A percentile compares a stretch with the other conserved stretches of the same genome.
phyloP scores from a whole-genome alignment of 225 moss, liverwort and hornwort species.

The Polytrichum commune region DNA sequence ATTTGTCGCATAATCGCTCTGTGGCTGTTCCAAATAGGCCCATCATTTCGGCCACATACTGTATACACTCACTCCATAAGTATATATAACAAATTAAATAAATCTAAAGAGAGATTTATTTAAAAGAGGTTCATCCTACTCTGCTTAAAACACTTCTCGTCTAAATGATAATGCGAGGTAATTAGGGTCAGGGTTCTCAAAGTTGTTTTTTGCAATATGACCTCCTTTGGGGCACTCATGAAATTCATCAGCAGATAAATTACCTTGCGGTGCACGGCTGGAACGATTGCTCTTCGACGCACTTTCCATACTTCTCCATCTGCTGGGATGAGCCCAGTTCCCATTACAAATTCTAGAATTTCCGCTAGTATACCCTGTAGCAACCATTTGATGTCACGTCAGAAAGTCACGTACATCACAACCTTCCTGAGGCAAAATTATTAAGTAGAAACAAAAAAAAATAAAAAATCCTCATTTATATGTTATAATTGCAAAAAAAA shows the following conservation, averaged over 20 bases:
- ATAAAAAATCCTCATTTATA: too few relatives aligned
- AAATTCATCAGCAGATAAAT: constrained; percentile 1
- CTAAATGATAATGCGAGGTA: too few relatives aligned
- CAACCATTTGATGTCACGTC: constrained; percentile 9
- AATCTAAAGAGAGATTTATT: too few relatives aligned
- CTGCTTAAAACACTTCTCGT: too few relatives aligned
- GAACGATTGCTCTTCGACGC: constrained; percentile 76
- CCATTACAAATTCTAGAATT: constrained; percentile 95
- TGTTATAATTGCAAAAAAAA: too few relatives aligned
- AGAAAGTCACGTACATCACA: not conserved
- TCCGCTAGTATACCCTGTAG: constrained; percentile 79
- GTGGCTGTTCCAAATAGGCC: constrained; percentile 65
- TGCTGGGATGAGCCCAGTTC: constrained; percentile 89
- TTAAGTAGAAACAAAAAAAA: not conserved
- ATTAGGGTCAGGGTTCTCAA: too few relatives aligned
- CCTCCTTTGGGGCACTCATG: too few relatives aligned
- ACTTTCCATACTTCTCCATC: constrained; percentile 83
- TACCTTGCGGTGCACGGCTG: constrained; percentile 79
- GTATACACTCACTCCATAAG: constrained; percentile 19
- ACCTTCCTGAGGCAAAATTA: not conserved
- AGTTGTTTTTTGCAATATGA: too few relatives aligned
- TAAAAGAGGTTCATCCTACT: too few relatives aligned
- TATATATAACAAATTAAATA: not conserved
- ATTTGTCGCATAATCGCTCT: constrained; percentile 58
- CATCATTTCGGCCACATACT: constrained; percentile 83